Evolutionary conservation across 176 grass and related monocot genomes (phyloP).

Genomic region (Thalia dealbata): DNA sequence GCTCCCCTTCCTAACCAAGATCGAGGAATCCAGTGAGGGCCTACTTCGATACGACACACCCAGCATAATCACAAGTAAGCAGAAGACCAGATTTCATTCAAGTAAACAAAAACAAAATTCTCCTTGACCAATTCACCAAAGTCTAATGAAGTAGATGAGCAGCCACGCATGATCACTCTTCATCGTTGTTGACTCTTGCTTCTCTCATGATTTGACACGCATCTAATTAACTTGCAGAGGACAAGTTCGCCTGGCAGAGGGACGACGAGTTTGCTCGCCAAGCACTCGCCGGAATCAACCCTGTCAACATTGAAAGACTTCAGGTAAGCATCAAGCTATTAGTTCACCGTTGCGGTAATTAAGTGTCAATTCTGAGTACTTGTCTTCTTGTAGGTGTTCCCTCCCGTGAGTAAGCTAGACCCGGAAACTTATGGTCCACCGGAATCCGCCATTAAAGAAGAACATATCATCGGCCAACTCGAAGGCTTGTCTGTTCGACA

Average conservation of each 20-base stretch:
- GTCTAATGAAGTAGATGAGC: neutral
- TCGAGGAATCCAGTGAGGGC: slow-evolving; percentile 66
- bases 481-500: slow-evolving; percentile 72
- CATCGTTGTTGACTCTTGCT: neutral
- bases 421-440: slow-evolving; percentile 58
- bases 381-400: slow-evolving; percentile 40
- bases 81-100: neutral
- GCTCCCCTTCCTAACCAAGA: slow-evolving; percentile 66
- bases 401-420: slow-evolving; percentile 70
- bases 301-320: slow-evolving; percentile 74
- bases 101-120: too few species aligned
- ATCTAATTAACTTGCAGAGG: slow-evolving; percentile 36
- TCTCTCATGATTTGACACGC: neutral
- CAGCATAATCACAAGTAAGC: slow-evolving; percentile 81
- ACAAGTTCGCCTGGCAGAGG: slow-evolving; percentile 94
- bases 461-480: slow-evolving; percentile 62
- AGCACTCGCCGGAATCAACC: slow-evolving; percentile 78
- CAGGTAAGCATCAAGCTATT: slow-evolving; percentile 27
- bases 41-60: slow-evolving; percentile 89
- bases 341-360: neutral
- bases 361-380: neutral
- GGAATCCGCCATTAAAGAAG: slow-evolving; percentile 81
- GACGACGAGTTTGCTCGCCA: slow-evolving; percentile 93
- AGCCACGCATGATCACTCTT: neutral
- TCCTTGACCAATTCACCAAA: too few species aligned